Conservation (phyloP, 768 basidiomycete genomes). For the Boletus pseudopeckii region DNA sequence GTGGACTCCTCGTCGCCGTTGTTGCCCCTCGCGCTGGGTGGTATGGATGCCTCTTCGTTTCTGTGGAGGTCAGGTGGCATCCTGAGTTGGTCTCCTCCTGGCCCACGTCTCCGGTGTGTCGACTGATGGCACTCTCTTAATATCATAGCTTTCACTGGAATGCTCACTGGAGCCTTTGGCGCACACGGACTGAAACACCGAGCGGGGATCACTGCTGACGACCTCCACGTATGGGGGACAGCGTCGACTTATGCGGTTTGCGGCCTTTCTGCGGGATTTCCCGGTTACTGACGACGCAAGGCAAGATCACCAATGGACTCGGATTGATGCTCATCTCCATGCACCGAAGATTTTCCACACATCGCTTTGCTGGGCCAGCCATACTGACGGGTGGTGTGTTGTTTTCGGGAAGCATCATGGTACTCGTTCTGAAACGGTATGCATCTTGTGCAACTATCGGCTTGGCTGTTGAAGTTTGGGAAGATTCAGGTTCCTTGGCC, state of each 20-base stretch:
- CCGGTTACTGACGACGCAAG: constrained; percentile 6
- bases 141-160: constrained; percentile 43
- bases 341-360: constrained; percentile 56
- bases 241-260: constrained; percentile 64
- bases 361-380: constrained; percentile 66
- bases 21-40: constrained; percentile 13
- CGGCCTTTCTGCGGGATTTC: neutral
- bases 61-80: constrained; percentile 44
- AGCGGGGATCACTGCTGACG: constrained; percentile 46
- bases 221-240: constrained; percentile 57
- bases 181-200: constrained; percentile 55
- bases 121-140: neutral
- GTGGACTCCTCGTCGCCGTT: constrained; percentile 30
- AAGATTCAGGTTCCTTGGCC: constrained; percentile 54
- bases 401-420: constrained; percentile 64
- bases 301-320: constrained; percentile 67
- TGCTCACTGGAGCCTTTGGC: constrained; percentile 66
- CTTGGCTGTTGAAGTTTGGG: constrained; percentile 1
- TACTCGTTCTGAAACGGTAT: constrained; percentile 49
- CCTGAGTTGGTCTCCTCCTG: constrained; percentile 32
- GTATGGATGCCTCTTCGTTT: constrained; percentile 18
- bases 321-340: constrained; percentile 58
- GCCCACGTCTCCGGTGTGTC: neutral
- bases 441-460: constrained; percentile 2
- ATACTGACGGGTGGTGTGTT: constrained; percentile 53